Percentiles rank a stretch among this genome's conserved stretches.
phyloP scores from a whole-genome alignment of 495 filamentous ascomycete species.

The Cudoniella acicularis region DNA sequence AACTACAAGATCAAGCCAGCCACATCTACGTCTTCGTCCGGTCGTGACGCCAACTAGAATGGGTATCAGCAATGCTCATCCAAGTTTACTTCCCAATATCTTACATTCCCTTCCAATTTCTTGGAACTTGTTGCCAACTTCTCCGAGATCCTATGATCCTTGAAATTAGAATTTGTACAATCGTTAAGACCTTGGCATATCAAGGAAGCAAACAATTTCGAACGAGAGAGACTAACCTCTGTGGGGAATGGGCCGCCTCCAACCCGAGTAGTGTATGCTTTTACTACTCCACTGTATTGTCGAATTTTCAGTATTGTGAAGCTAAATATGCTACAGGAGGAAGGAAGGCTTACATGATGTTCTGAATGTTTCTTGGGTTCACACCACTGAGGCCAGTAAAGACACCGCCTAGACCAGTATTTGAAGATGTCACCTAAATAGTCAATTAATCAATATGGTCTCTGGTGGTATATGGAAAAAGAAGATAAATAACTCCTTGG shows the following conservation, averaged over 20 bases:
- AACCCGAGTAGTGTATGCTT: constrained; percentile 74
- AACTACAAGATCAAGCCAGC: constrained; percentile 90
- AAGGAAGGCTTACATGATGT: not conserved
- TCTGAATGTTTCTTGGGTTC: constrained; percentile 9
- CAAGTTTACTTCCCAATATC: too few species aligned
- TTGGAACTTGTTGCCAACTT: constrained; percentile 40
- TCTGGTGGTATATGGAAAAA: too few species aligned
- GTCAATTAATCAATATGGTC: too few species aligned
- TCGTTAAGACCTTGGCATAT: constrained; percentile 46
- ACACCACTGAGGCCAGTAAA: constrained; percentile 39
- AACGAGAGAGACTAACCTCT: too few species aligned
- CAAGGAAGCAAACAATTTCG: too few species aligned
- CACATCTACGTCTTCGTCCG: constrained; percentile 77
- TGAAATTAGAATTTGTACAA: not conserved
- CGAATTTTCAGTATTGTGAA: not conserved
- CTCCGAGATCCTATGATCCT: constrained; percentile 45
- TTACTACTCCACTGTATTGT: constrained; percentile 81
- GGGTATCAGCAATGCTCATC: too few species aligned
- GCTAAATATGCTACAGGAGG: too few species aligned
- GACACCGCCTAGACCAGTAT: constrained; percentile 69
- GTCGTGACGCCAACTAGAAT: constrained; percentile 74
- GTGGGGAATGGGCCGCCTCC: constrained; percentile 82
- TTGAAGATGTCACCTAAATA: too few species aligned
- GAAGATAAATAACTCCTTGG: too few species aligned
- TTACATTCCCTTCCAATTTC: constrained; percentile 43